A percentile compares a stretch with the other conserved stretches of the same genome.
Evolutionary conservation across 2,329 filamentous ascomycete species (phyloP).

Genomic region (Alternaria infectoria): DNA sequence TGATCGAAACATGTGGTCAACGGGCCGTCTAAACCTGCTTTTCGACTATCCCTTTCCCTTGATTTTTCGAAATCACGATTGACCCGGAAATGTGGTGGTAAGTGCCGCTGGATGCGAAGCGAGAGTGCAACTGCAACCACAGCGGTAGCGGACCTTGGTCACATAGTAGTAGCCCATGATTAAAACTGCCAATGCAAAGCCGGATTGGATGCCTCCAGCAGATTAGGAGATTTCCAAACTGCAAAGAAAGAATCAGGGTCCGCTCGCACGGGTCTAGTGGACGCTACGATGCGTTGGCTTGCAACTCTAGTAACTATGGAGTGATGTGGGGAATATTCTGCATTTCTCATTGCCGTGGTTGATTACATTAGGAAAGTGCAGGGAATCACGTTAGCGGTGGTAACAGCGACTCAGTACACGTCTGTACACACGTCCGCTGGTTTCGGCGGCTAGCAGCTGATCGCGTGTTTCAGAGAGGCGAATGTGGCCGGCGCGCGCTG

Average conservation of each 20-base stretch:
- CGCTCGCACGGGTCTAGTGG: neutral
- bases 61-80: neutral
- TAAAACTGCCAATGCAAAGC: neutral
- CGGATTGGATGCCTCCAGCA: neutral
- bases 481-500: neutral
- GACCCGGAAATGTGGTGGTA: neutral
- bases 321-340: neutral
- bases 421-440: neutral
- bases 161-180: neutral
- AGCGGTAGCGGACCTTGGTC: neutral
- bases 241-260: conserved; percentile 1
- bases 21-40: conserved; percentile 1
- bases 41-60: neutral
- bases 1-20: neutral
- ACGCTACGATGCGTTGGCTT: neutral
- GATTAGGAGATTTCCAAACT: neutral
- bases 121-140: neutral
- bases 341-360: neutral
- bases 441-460: neutral
- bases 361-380: neutral
- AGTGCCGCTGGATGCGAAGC: neutral
- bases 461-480: neutral
- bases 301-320: neutral
- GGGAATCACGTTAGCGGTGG: neutral
- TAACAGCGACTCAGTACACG: neutral